Evolutionary conservation across 1,284 basidiomycete species (phyloP), one percentile per base, ranked within the genome.

Genomic region (Puccinia hordei): DNA sequence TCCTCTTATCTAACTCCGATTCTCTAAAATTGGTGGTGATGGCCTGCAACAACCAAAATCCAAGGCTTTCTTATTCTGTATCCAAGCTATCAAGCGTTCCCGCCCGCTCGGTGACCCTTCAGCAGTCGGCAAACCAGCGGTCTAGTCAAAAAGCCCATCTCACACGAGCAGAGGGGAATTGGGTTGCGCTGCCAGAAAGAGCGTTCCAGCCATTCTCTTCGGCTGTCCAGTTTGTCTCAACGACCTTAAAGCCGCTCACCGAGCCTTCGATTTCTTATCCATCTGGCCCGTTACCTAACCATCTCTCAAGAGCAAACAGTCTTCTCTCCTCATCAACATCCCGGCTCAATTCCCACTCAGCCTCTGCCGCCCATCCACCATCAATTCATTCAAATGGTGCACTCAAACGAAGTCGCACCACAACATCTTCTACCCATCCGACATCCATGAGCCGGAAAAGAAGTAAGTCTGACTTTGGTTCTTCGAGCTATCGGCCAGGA

Each of bases 151-250:
- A n/a, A n/a, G n/a, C n/a, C n/a, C n/a, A n/a, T n/a, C n/a, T n/a
- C n/a, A n/a, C n/a, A n/a, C n/a, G n/a, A n/a, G n/a, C n/a, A n/a
- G n/a, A n/a, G n/a, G n/a, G n/a, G n/a, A n/a, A n/a, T n/a, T n/a
- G n/a, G n/a, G n/a, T n/a, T n/a, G n/a, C n/a, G n/a, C n/a, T n/a
- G n/a, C n/a, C n/a, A n/a, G n/a, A n/a, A n/a, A n/a, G n/a, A n/a
- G n/a, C n/a, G n/a, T n/a, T n/a, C n/a, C n/a, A n/a, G n/a, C n/a
- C 76, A 0, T 78, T 78, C 30, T 78, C 76, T 12, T 69, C 76
- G 19, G 76, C 76, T 17, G 76, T 78, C 35, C 76, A 78, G 46
- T 78, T 59, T 59, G 76, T 78, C 38, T 78, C 76, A n/a, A 59
- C 76, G 24, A 78, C 65, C 17, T 57, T 78, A 0, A 68, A 71